Evolutionary conservation across 2,329 filamentous ascomycete species (phyloP).

Genomic region (Lojkania enalia): DNA sequence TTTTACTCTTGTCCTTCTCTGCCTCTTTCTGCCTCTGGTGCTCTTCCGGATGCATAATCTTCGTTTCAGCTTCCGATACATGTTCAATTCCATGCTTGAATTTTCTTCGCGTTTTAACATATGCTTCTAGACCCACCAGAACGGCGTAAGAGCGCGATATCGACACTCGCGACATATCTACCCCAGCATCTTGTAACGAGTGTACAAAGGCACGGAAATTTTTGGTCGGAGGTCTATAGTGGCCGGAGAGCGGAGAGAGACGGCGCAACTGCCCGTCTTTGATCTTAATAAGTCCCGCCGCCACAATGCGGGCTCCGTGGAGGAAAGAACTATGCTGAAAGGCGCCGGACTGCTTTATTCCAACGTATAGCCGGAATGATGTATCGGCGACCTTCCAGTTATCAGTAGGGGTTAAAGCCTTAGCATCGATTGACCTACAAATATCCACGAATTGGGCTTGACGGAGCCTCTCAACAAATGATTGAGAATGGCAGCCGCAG

Average conservation of each 20-base stretch:
- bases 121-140: slow-evolving; percentile 79
- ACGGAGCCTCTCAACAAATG: slow-evolving; percentile 77
- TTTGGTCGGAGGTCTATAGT: slow-evolving; percentile 80
- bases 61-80: slow-evolving; percentile 59
- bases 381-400: slow-evolving; percentile 67
- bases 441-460: slow-evolving; percentile 91
- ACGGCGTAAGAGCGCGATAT: slow-evolving; percentile 83
- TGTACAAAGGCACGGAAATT: slow-evolving; percentile 84
- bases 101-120: slow-evolving; percentile 68
- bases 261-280: slow-evolving; percentile 76
- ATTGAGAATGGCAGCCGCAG: slow-evolving; percentile 73
- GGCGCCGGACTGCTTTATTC: slow-evolving; percentile 83
- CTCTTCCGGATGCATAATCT: slow-evolving; percentile 64
- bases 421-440: slow-evolving; percentile 54
- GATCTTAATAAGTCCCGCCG: slow-evolving; percentile 83
- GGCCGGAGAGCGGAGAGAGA: slow-evolving; percentile 70
- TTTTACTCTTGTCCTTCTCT: slow-evolving; percentile 61
- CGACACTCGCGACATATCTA: slow-evolving; percentile 77
- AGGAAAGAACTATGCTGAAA: slow-evolving; percentile 93
- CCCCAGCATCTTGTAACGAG: slow-evolving; percentile 70
- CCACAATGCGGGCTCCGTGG: slow-evolving; percentile 77
- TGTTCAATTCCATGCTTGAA: slow-evolving; percentile 60
- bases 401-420: not conserved
- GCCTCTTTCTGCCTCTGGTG: slow-evolving; percentile 51
- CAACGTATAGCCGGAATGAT: slow-evolving; percentile 81